Evolutionary conservation across 306 rosid species (phyloP), one percentile per base, ranked within the genome.

Genomic region (cucumber (Cucumis sativus)): DNA sequence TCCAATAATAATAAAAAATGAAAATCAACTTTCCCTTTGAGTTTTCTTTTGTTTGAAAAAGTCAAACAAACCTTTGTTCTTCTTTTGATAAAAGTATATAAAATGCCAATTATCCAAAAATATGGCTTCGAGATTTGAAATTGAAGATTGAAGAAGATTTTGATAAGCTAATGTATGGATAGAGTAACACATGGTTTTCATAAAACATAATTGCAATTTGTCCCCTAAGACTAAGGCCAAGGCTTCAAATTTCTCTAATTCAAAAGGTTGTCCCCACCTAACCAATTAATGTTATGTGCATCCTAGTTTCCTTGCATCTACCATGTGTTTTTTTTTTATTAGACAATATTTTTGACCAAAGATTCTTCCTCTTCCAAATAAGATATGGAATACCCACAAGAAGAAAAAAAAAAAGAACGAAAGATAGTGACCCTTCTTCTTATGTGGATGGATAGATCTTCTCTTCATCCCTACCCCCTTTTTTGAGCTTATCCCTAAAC

Each of bases 391-490:
- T 2, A 23, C 7, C 23, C 71, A 39, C 51, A 68, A 4, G 41
- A 11, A 39, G 41, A 5, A 3, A 33, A 33, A 20, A 39, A 68
- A n/a, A n/a, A n/a, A n/a, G n/a, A n/a, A n/a, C n/a, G 5, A 66
- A 11, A 14, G 59, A 70, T 15, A 0, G 23, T 8, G 76, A 70
- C 76, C 41, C 59, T 28, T 47, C 4, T 70, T 45, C 58, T 7
- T 25, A 47, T 47, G 39, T 70, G 58, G 57, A 72, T 72, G 10
- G 17, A 28, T 63, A 35, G 41, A 30, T 33, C 6, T 11, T 33
- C 9, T 47, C 59, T 56, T 40, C 56, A 80, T 82, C 84, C 77
- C 37, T 33, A 33, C 37, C 21, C 47, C 47, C 80, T 74, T 77
- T 59, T 60, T n/a, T 25, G 61, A 66, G 9, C 56, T 56, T 71